Conservation (phyloP, 73 alveolate genomes). For the Blepharisma japonicum region DNA sequence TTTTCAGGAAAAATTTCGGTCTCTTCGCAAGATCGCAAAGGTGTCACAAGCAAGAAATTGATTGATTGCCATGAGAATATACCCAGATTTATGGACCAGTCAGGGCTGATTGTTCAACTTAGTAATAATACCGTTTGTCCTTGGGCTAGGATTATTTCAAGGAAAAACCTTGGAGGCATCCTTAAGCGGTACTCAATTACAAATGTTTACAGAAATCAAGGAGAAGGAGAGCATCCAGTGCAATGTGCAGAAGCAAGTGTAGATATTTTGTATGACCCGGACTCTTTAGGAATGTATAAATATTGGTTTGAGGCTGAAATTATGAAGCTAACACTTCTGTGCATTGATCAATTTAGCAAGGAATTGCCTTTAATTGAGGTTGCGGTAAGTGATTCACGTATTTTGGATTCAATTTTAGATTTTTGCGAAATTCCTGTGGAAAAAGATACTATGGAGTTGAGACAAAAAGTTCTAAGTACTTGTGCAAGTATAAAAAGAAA, state of each 20-base stretch:
- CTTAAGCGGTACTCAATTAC: constrained; percentile 1
- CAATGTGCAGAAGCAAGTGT: constrained; percentile 1
- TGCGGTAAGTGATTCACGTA: not conserved
- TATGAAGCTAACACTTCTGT: not conserved
- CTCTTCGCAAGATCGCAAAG: not conserved
- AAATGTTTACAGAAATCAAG: not conserved
- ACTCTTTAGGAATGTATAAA: not conserved
- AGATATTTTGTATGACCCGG: not conserved
- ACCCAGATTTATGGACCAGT: not conserved
- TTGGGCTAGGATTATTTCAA: constrained; percentile 24
- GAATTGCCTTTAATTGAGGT: not conserved
- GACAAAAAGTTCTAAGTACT: not conserved
- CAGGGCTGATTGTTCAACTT: constrained; percentile 28
- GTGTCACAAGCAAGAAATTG: not conserved
- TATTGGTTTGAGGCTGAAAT: constrained; percentile 29
- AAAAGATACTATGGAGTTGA: not conserved
- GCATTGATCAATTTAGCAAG: not conserved
- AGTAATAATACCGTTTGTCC: not conserved
- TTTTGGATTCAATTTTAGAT: not conserved
- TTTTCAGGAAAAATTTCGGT: not conserved
- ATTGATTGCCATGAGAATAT: not conserved
- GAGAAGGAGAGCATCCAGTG: constrained; percentile 10
- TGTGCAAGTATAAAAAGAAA: not conserved
- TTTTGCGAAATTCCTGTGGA: not conserved
- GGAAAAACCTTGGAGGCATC: constrained; percentile 19